Evolutionary conservation across 805 yeast species (phyloP).

Genomic region (Cyberlindnera amylophila): DNA sequence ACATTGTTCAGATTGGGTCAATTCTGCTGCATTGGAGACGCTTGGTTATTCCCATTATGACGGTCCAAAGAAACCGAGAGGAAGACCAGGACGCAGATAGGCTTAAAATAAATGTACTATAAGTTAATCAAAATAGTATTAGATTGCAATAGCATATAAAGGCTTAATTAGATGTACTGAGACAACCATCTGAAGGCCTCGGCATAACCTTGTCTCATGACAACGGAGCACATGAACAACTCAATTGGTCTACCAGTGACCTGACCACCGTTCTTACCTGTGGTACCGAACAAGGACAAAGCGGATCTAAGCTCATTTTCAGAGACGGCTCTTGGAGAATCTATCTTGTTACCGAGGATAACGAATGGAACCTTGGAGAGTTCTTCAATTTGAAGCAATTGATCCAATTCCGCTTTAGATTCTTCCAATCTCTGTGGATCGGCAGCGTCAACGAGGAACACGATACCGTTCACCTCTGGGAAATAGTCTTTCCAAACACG

Average conservation of each 20-base stretch:
- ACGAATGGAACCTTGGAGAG: conserved; percentile 86
- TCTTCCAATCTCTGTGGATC: conserved; percentile 94
- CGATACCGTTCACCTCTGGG: conserved; percentile 98
- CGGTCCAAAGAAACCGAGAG: conserved; percentile 32
- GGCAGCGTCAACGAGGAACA: conserved; percentile 94
- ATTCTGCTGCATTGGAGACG: conserved; percentile 49
- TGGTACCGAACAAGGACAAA: conserved; percentile 80
- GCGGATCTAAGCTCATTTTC: conserved; percentile 93
- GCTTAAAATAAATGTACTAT: not conserved
- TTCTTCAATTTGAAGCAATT: conserved; percentile 89
- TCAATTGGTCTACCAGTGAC: conserved; percentile 85
- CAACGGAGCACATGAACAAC: conserved; percentile 95
- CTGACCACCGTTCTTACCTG: conserved; percentile 80
- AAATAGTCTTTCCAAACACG: conserved; percentile 99
- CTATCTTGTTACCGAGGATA: conserved; percentile 94
- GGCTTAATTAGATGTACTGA: conserved; percentile 84
- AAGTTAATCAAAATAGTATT: too few relatives aligned
- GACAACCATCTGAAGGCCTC: conserved; percentile 99
- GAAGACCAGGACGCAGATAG: conserved; percentile 5
- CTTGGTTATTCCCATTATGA: conserved; percentile 54
- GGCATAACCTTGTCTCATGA: conserved; percentile 97
- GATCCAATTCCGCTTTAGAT: conserved; percentile 91
- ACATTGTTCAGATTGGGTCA: conserved; percentile 59
- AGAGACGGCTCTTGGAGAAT: conserved; percentile 87
- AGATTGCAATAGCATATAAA: too few relatives aligned